These are phyloP conservation scores for Trametopsis cervina DNA, from an alignment of 768 basidiomycete species.

Conservation along the genomic window DNA sequence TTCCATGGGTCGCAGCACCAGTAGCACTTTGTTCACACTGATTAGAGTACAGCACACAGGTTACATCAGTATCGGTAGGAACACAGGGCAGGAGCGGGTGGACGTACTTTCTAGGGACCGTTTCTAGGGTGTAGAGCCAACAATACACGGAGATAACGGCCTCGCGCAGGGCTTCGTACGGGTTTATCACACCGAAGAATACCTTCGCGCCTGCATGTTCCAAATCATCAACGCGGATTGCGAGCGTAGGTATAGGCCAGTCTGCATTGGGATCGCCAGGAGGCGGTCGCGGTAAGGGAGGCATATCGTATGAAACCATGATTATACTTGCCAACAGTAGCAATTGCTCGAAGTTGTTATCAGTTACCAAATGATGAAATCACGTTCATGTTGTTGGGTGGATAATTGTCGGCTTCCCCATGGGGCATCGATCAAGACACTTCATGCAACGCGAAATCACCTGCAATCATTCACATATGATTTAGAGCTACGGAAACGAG, in stretches of 20 bases:
- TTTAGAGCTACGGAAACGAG: too few relatives aligned
- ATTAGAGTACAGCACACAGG: background rate
- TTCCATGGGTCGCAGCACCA: constrained; percentile 55
- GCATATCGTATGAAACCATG: too few relatives aligned
- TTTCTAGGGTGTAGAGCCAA: constrained; percentile 37
- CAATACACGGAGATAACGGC: constrained; percentile 35
- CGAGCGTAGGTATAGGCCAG: constrained; percentile 53
- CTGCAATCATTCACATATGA: too few relatives aligned
- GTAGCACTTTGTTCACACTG: constrained; percentile 47
- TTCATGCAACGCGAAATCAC: too few relatives aligned
- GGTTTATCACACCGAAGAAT: constrained; percentile 47
- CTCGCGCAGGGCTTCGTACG: constrained; percentile 29
- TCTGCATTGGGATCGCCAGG: constrained; percentile 16
- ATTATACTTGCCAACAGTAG: too few relatives aligned
- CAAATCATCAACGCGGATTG: constrained; percentile 51
- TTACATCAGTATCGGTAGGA: constrained; percentile 24
- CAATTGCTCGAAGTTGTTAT: too few relatives aligned
- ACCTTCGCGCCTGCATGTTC: constrained; percentile 48
- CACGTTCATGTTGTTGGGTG: too few relatives aligned
- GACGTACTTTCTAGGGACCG: constrained; percentile 41
- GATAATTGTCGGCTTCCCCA: too few relatives aligned
- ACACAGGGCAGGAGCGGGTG: background rate
- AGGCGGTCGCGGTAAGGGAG: constrained; percentile 12
- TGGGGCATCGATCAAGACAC: too few relatives aligned
- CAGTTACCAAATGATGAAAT: too few relatives aligned